phyloP scores from a whole-genome alignment of 1,284 basidiomycete species.

The Ceratobasidium sp. region DNA sequence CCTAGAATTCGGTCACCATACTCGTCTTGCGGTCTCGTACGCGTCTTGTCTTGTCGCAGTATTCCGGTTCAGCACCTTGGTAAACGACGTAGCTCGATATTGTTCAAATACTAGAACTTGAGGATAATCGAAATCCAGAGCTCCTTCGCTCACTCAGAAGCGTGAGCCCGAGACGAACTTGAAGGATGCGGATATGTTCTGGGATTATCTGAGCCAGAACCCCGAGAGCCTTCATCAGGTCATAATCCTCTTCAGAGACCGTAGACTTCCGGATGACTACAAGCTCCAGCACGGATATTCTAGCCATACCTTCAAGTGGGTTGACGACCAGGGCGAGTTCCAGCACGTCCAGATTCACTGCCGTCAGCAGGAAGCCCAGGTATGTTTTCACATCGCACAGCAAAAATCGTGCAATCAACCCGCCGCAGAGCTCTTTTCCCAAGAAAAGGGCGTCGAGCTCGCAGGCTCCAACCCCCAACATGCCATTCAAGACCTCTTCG shows the following conservation, averaged over 20 bases:
- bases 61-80: no score
- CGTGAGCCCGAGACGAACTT: constrained; percentile 89
- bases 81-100: no score
- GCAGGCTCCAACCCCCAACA: constrained; percentile 85
- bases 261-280: constrained; percentile 88
- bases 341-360: constrained; percentile 87
- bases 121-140: no score
- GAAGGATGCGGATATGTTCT: constrained; percentile 84
- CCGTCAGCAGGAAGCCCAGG: constrained; percentile 78
- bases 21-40: no score
- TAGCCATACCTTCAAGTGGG: constrained; percentile 90
- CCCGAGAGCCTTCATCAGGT: constrained; percentile 89
- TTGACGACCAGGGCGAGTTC: constrained; percentile 84
- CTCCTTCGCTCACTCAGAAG: no score
- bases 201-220: constrained; percentile 93
- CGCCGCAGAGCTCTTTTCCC: constrained; percentile 66
- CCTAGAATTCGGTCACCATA: no score
- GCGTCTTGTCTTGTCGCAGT: no score
- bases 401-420: neutral
- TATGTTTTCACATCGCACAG: constrained; percentile 40
- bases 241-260: constrained; percentile 89
- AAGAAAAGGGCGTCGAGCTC: constrained; percentile 64
- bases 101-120: no score
- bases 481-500: constrained; percentile 78
- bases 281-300: constrained; percentile 90